Evolutionary conservation across 495 filamentous ascomycete genomes (phyloP).

Genomic region (Neurospora tetrasperma): DNA sequence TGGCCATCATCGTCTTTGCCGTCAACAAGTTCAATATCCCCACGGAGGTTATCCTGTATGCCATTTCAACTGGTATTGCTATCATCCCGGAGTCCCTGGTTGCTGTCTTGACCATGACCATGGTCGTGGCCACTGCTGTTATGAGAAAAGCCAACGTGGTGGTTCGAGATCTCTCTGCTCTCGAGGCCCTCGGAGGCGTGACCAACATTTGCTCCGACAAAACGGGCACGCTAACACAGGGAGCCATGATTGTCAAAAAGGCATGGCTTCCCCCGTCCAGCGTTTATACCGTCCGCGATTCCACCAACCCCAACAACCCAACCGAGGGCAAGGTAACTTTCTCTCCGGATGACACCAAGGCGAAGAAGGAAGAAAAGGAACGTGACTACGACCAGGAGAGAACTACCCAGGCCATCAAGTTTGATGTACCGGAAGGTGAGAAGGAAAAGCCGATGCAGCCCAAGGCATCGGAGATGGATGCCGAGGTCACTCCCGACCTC

Average conservation of each 20-base stretch:
- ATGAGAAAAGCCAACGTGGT: slow-evolving; percentile 73
- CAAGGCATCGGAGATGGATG: slow-evolving; percentile 14
- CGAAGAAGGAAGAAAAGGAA: slow-evolving; percentile 19
- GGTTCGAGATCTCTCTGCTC: slow-evolving; percentile 62
- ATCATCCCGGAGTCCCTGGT: slow-evolving; percentile 65
- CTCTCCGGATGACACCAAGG: slow-evolving; percentile 16
- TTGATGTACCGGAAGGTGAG: slow-evolving; percentile 41
- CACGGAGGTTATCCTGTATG: slow-evolving; percentile 71
- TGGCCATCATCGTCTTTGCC: slow-evolving; percentile 72
- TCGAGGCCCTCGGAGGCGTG: slow-evolving; percentile 75
- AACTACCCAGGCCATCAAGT: slow-evolving; percentile 42
- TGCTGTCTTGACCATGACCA: slow-evolving; percentile 61
- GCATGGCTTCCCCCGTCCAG: slow-evolving; percentile 61
- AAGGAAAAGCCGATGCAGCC: slow-evolving; percentile 12
- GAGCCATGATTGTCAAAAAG: slow-evolving; percentile 68
- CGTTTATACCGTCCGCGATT: slow-evolving; percentile 48
- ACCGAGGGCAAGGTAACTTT: slow-evolving; percentile 34
- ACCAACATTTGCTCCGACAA: slow-evolving; percentile 88
- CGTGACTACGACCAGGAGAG: slow-evolving; percentile 42
- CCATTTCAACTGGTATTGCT: slow-evolving; percentile 62
- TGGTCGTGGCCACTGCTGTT: slow-evolving; percentile 65
- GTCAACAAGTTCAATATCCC: slow-evolving; percentile 61
- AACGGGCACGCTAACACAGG: slow-evolving; percentile 72
- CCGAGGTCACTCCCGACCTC: slow-evolving; percentile 38
- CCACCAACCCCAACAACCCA: slow-evolving; percentile 49